Base-by-base conservation (phyloP, 2,329 filamentous ascomycete species). In the Dryadomyces sulphureus region DNA sequence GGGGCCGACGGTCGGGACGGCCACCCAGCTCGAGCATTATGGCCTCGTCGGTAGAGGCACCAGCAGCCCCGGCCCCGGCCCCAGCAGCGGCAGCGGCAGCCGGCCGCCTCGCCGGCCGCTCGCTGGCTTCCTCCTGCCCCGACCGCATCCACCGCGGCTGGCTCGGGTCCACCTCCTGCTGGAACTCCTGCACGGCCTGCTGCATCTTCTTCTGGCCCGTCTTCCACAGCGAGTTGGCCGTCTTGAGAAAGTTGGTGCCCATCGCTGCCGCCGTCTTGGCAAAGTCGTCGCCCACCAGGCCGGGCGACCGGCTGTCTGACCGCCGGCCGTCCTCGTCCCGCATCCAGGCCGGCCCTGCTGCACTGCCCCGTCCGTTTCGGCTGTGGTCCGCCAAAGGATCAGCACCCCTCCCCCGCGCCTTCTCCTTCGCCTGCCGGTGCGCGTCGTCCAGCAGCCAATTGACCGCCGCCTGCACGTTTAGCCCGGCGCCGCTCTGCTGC, bases 111-210 rank as follows among this genome's bases (percentile, higher is more conserved):
- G 12, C 20, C 27, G 5, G 21, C 30, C 4, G 22, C 41, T 14
- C 34, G 24, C 14, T 57, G 57, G 62, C 27, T 20, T 53, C 53
- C 14, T 61, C 64, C 2, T 70, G 72, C 3, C 78, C 73, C 48
- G 89, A 83, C 55, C 83, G 79, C 90, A 98, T 94, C 92, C 92
- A 98, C 58, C 86, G 92, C 0, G 92, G 92, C 58, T 94, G 85
- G 56, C 62, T 84, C 2, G 83, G 72, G 57, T 94, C 88, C 22
- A 79, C 81, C 52, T 76, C 70, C 50, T 81, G 76, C 53, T 82
- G 76, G 49, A 96, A 84, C 16, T 98, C 92, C 8, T 88, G 80
- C 30, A 96, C 84, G 5, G 87, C 90, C 62, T 92, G 87, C 56
- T 94, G 87, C 48, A 96, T 76, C 59, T 86, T 89, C 63, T 94